Percentiles rank a stretch among this genome's conserved stretches.
Conservation (phyloP, 306 rosid genomes). For the Vicia faba region DNA sequence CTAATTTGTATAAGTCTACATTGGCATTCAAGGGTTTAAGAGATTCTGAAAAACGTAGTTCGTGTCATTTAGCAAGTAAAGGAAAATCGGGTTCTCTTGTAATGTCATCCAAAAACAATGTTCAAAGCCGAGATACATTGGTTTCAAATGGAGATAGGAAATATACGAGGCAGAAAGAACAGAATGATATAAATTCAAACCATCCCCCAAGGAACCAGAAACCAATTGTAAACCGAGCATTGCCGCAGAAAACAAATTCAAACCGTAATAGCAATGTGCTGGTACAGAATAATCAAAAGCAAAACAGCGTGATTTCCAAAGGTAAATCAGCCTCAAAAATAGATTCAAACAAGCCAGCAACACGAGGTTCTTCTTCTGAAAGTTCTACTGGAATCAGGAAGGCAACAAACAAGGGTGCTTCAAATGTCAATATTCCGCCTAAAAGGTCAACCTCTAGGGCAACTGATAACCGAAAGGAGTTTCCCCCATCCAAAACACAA, state of each 20-base stretch:
- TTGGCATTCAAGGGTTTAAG: slow-evolving; percentile 46
- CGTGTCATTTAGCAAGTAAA: slow-evolving; percentile 45
- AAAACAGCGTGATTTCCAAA: slow-evolving; percentile 57
- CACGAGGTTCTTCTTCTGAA: slow-evolving; percentile 46
- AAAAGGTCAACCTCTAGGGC: slow-evolving; percentile 46
- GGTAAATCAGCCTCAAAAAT: slow-evolving; percentile 52
- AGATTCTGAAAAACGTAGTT: slow-evolving; percentile 47
- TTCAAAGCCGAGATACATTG: slow-evolving; percentile 49
- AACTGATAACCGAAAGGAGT: slow-evolving; percentile 47
- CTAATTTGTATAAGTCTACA: slow-evolving; percentile 47
- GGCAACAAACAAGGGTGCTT: slow-evolving; percentile 49
- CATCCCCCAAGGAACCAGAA: slow-evolving; percentile 56
- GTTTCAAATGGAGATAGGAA: slow-evolving; percentile 48
- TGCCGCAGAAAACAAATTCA: slow-evolving; percentile 54
- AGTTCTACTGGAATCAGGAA: slow-evolving; percentile 46
- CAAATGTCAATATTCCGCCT: slow-evolving; percentile 48
- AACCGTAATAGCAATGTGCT: slow-evolving; percentile 52
- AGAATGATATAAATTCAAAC: slow-evolving; percentile 52
- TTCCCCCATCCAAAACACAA: slow-evolving; percentile 45
- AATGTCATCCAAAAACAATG: slow-evolving; percentile 50
- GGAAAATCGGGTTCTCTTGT: slow-evolving; percentile 61
- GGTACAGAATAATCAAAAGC: slow-evolving; percentile 78
- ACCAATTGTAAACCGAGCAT: slow-evolving; percentile 40
- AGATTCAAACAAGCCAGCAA: slow-evolving; percentile 45
- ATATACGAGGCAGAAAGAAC: slow-evolving; percentile 50